Base-by-base conservation (phyloP, 805 yeast species). In the Candida railenensis region DNA sequence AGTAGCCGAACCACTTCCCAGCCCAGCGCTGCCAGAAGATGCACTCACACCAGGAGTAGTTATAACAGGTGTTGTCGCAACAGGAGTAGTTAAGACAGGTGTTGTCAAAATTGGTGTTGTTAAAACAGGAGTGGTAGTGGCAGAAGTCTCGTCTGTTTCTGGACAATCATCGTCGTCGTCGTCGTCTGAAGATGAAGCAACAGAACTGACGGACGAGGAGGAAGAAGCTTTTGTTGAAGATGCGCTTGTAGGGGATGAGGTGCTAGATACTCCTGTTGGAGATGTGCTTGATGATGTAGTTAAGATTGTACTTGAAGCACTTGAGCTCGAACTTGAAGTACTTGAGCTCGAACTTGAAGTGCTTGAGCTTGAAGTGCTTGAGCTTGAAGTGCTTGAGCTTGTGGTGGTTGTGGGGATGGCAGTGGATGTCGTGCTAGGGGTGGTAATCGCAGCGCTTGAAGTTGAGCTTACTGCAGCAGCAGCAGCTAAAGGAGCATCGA, bases 401-500 rank as follows among this genome's bases (percentile, higher is more conserved):
- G 38, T 18, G 12, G 56, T 44, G 40, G 40, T 20, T 33, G 18
- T 19, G 16, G 47, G 21, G 19, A 22, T 16, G 34, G 44, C 19
- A 15, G 34, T 40, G 5, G 49, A 34, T 43, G 19, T 39, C 36
- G 33, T 34, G 30, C 34, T 4, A 47, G 30, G 43, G 34, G 19
- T 43, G 39, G 19, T 42, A 34, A 25, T 30, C 38, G n/a, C n/a
- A n/a, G n/a, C 40, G 9, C 48, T 32, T 42, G 32, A 16, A 42
- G 37, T 22, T 42, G 43, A 16, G 11, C 34, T 43, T 9, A 47
- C 34, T 40, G 37, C 30, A 16, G 47, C 22, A 37, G 34, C 8
- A 40, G 38, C 16, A 44, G 37, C n/a, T 45, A 56, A 34, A 20
- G 47, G 21, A 37, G 34, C 12, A 37, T 38, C 16, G 46, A 41